Percentiles rank a stretch among this genome's conserved stretches.
phyloP scores from a whole-genome alignment of 202 grass and related monocot genomes.

The Brachypodium distachyon region DNA sequence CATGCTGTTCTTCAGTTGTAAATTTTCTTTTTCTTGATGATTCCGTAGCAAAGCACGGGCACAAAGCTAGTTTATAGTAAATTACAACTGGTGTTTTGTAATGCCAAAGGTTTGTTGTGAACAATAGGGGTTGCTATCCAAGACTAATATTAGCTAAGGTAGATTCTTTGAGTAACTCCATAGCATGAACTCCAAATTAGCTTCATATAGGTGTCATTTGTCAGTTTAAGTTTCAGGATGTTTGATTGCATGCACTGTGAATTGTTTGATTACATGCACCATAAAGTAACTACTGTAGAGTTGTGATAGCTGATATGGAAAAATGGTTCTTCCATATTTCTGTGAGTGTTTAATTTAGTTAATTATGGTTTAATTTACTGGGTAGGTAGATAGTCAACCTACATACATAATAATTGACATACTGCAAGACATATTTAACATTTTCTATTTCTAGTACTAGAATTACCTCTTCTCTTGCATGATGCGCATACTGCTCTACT shows the following conservation, averaged over 20 bases:
- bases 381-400: slow-evolving; percentile 4
- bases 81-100: background rate
- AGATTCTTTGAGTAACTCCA: background rate
- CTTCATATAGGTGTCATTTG: background rate
- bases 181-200: background rate
- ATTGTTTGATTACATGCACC: background rate
- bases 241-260: background rate
- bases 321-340: background rate
- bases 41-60: too few relatives aligned
- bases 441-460: background rate
- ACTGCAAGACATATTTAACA: background rate
- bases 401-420: background rate
- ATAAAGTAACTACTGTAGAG: background rate
- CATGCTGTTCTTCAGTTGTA: too few relatives aligned
- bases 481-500: background rate
- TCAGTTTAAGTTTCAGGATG: background rate
- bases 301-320: slow-evolving; percentile 6
- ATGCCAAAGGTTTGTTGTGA: background rate
- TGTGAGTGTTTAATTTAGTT: background rate
- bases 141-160: background rate
- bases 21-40: too few relatives aligned
- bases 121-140: background rate
- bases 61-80: too few relatives aligned
- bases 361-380: background rate
- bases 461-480: background rate